These are phyloP conservation scores for Hermanozyma aechmeae DNA, from an alignment of 805 yeast species.

Conservation along the genomic window DNA sequence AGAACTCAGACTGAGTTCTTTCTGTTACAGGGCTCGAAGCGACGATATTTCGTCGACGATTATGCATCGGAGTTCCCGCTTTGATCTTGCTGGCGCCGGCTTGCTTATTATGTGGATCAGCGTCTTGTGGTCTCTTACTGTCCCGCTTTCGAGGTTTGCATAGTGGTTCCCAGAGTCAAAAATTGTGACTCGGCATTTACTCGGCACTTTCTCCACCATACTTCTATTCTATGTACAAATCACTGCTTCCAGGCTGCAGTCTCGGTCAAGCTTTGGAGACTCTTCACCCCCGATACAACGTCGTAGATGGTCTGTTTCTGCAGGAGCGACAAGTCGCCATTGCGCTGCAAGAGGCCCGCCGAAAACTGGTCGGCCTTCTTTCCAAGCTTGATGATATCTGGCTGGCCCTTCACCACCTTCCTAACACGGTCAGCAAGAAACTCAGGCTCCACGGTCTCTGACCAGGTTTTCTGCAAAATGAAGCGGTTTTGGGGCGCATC, in stretches of 20 bases:
- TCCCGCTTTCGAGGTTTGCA: too few relatives aligned
- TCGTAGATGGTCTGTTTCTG: constrained; percentile 22
- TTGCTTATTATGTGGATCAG: too few relatives aligned
- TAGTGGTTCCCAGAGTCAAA: too few relatives aligned
- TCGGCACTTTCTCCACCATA: too few relatives aligned
- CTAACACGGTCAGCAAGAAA: constrained; percentile 16
- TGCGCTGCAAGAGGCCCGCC: constrained; percentile 21
- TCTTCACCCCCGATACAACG: constrained; percentile 19
- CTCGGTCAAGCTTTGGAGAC: constrained; percentile 17
- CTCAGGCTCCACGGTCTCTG: constrained; percentile 12
- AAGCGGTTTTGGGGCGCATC: constrained; percentile 19
- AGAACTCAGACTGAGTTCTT: too few relatives aligned
- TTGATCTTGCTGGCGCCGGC: too few relatives aligned
- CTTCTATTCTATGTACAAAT: background rate
- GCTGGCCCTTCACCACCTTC: constrained; percentile 26
- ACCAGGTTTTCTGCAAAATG: constrained; percentile 21
- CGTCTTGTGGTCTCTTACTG: too few relatives aligned
- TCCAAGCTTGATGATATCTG: background rate
- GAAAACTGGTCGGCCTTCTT: background rate
- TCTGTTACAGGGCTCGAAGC: too few relatives aligned
- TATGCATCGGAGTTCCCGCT: too few relatives aligned
- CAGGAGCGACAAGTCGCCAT: constrained; percentile 16
- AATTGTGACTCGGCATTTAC: too few relatives aligned
- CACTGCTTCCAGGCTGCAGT: constrained; percentile 17
- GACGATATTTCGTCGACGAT: too few relatives aligned